Base-by-base conservation (phyloP, 495 filamentous ascomycete species). In the Penicillium lividum region DNA sequence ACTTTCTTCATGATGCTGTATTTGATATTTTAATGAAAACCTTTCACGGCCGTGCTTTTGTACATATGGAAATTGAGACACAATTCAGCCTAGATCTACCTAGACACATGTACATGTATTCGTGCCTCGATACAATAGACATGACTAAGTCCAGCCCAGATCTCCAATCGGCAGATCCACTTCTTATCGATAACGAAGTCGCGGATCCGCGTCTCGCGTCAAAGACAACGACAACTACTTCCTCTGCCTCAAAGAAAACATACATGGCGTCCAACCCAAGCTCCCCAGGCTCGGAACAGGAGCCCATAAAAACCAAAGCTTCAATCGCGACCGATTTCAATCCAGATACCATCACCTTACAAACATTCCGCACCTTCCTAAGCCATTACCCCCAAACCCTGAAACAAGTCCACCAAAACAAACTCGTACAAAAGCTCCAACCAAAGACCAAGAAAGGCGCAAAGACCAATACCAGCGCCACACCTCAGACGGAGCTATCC, bases 321-420 rank as follows among this genome's bases (percentile, higher is more conserved):
- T n/a, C 28, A 31, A 16, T 31, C 25, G 18, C 47, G n/a, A 22
- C 22, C 22, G 22, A 22, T 2, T 73, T 74, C 59, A 55, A 63
- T 46, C 68, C 74, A 1, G 7, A 51, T 29, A 51, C 58, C 7
- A 79, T 79, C 49, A 69, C 68, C 10, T 64, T 55, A 0, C 7
- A 51, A n/a, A 73, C 68, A 43, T 79, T 77, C 61, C 53, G 29
- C 29, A 45, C 42, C 18, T 65, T 79, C 0, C 62, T 79, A 11
- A 31, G 52, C 13, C 62, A 50, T 54, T 79, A 77, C 58, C 64
- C 68, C 0, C 56, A 51, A 3, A 77, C 76, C 0, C 61, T 72
- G 5, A 51, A 64, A 42, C 60, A 64, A 43, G 63, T 68, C 13
- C 56, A 68, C 22, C 69, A 62, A 10, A 56, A 51, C 51, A 75